Base-by-base conservation (phyloP, 495 filamentous ascomycete species). In the Paragyromitra xinjiangensis region DNA sequence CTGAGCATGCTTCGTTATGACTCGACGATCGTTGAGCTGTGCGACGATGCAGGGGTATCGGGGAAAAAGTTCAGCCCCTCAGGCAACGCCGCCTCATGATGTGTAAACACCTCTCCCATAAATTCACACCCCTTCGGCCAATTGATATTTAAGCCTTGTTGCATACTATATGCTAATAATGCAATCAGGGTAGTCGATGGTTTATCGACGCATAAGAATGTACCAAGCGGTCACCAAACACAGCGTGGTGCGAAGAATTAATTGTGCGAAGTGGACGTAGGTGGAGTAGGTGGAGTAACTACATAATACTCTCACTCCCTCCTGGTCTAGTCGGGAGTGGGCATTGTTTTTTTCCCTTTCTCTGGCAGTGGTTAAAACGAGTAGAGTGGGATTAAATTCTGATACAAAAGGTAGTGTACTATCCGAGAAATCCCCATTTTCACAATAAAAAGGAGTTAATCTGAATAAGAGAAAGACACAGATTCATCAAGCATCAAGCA, bases 171-270 rank as follows among this genome's bases (percentile, higher is more conserved):
- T 40, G 16, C 56, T 67, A 48, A 50, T 48, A 58, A 59, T 58
- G 29, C 24, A 26, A 24, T 34, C 24, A 26, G 16, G 34, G 3
- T 14, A 44, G 19, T 76, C 5, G 40, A 19, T 50, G 3, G 19
- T 9, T 16, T 29, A 55, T 56, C 56, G 58, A 58, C 24, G 59
- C 55, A 70, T 62, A 11, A 48, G 48, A 59, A 45, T 19, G 14
- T 70, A 70, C 42, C 42, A 19, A 55, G 22, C 14, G 16, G n/a
- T 42, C 56, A 50, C 73, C 74, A 65, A 73, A 73, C 59, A 76
- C 45, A 76, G 29, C 34, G 26, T 19, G 44, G 74, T 77, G 74
- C 74, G 74, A 73, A 74, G 61, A 9, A 48, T 26, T 70, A 9
- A 48, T 26, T 70, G 72, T 71, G 66, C 58, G 67, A 71, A 63